Evolutionary conservation across 257 asterid species (phyloP).

Genomic region (Henckelia pumila): DNA sequence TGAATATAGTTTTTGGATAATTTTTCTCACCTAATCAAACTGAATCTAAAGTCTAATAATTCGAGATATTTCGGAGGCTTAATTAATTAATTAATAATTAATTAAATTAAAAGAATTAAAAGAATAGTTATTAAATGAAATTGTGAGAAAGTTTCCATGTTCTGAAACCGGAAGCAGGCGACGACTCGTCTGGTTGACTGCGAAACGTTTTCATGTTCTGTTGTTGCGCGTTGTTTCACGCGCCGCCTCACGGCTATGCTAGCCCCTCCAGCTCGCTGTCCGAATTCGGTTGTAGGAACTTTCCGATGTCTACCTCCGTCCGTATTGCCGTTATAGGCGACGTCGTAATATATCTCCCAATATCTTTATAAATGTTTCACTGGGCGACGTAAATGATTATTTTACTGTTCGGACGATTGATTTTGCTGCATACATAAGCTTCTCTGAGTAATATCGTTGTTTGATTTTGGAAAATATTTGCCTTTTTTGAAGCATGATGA

Average conservation of each 20-base stretch:
- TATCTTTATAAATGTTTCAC: neutral
- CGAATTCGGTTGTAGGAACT: slow-evolving; percentile 20
- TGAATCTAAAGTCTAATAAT: too few species aligned
- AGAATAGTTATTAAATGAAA: too few species aligned
- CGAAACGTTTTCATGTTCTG: slow-evolving; percentile 20
- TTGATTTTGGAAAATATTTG: neutral
- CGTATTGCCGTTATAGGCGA: slow-evolving; percentile 92
- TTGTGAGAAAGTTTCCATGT: too few species aligned
- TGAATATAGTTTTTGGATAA: too few species aligned
- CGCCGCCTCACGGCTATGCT: slow-evolving; percentile 41
- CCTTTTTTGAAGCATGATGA: slow-evolving; percentile 67
- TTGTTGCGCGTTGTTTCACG: slow-evolving; percentile 53
- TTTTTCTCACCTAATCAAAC: too few species aligned
- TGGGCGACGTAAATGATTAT: too few species aligned
- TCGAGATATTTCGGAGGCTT: too few species aligned
- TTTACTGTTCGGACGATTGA: neutral
- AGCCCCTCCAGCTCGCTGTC: slow-evolving; percentile 33
- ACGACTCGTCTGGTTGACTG: neutral
- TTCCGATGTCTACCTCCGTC: slow-evolving; percentile 48
- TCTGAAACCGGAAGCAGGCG: too few species aligned
- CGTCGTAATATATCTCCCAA: slow-evolving; percentile 49
- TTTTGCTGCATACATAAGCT: neutral
- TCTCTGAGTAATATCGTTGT: neutral
- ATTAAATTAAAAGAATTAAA: too few species aligned
- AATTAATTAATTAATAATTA: too few species aligned